Conservation (phyloP, 129 eudicot genomes). For the Dittrichia graveolens region DNA sequence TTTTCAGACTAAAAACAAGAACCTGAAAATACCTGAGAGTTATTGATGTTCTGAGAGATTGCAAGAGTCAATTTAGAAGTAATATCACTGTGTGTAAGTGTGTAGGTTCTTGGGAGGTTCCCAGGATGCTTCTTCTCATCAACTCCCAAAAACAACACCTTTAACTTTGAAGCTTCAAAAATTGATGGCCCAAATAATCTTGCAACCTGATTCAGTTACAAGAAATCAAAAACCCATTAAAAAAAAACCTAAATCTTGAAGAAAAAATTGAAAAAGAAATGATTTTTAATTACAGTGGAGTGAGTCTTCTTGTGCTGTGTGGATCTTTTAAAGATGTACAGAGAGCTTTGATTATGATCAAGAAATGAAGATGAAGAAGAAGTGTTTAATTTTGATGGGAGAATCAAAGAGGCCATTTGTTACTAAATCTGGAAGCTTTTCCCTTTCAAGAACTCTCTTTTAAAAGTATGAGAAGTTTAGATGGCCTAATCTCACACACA, state of each 20-base stretch:
- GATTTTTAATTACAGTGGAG: conserved; percentile 51
- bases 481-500: conserved; percentile 10
- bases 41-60: conserved; percentile 75
- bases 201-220: conserved; percentile 53
- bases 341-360: conserved; percentile 37
- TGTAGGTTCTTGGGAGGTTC: conserved; percentile 79
- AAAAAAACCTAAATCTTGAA: background rate
- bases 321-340: conserved; percentile 39
- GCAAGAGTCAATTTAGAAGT: conserved; percentile 83
- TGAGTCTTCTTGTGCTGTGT: conserved; percentile 43
- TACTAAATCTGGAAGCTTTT: background rate
- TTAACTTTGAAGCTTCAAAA: conserved; percentile 84
- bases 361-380: conserved; percentile 25
- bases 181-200: conserved; percentile 91
- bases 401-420: conserved; percentile 42
- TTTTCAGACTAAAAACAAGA: conserved; percentile 2
- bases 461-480: background rate
- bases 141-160: conserved; percentile 77
- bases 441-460: background rate
- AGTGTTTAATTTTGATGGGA: conserved; percentile 61
- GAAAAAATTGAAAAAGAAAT: background rate
- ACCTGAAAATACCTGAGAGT: conserved; percentile 64
- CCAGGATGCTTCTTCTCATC: conserved; percentile 86
- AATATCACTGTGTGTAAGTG: conserved; percentile 85
- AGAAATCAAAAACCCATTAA: background rate